Base-by-base conservation (phyloP, 116 monocot genomes). In the Zostera marina region DNA sequence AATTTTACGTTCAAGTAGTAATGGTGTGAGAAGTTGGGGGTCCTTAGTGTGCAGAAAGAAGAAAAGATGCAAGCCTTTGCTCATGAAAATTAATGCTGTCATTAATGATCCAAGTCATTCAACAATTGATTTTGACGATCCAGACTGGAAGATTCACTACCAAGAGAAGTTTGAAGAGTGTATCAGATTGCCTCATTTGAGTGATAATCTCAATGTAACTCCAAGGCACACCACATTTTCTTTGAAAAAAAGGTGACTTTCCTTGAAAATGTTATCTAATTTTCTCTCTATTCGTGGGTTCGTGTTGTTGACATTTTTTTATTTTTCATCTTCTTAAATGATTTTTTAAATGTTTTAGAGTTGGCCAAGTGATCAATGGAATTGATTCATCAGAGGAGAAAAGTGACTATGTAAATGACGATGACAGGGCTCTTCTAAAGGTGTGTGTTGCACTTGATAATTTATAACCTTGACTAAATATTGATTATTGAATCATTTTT, bases 401-500 rank as follows among this genome's bases (percentile, higher is more conserved):
- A 32, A 72, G 72, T 57, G 91, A 77, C 61, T 91, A 82, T 74
- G 85, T 91, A 41, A 77, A 91, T 63, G 68, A 85, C 66, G 75
- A 82, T 65, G 91, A 91, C 44, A 77, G 85, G 71, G 75, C 85
- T 56, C 91, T 91, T 72, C 54, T 91, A 47, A 91, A 81, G 82
- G 85, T 91, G n/a, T 72, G 22, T 49, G 4, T 56, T 20, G n/a
- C 8, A n/a, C 15, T n/a, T 48, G 8, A 48, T 48, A 19, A 41
- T 15, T n/a, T 11, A 5, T 39, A 38, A 14, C 41, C 46, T 63
- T 21, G 15, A 40, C 0, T 52, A 16, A 21, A 9, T 52, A 19
- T 52, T 52, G 38, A 24, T 1, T 56, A 41, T 24, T 39, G 39
- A 8, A 38, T 40, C 7, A 6, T 38, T 40, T 17, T 4, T 40